Base-by-base conservation (phyloP, 371 early-diverging fungal species). In the Mucor velutinosus region DNA sequence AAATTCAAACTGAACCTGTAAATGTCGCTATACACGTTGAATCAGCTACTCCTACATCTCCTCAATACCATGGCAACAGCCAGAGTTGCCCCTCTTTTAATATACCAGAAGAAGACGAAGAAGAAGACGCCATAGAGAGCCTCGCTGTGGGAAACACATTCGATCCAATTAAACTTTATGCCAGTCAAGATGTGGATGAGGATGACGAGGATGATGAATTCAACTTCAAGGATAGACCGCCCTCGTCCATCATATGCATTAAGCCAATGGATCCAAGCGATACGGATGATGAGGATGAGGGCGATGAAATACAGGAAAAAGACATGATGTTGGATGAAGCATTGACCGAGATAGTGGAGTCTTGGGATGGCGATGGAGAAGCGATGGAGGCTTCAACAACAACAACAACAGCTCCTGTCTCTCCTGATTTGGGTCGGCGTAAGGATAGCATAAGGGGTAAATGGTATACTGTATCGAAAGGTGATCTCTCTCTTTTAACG, bases 201-300 rank as follows among this genome's bases (percentile, higher is more conserved):
- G 73, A 75, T 0, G 75, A 72, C 6, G 79, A 75, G 37, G 37
- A 35, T 0, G 80, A 79, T 7, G 81, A 79, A 10, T 80, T 82
- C 30, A 71, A 78, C 53, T 79, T 82, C 62, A 66, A 71, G 8
- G 74, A 73, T 55, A 65, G 81, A 72, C 80, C 82, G 2, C 79
- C 79, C 33, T 82, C 82, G 19, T 62, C 76, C 15, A 59, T 78
- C 27, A 67, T 76, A 33, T 72, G 73, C 35, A 65, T 62, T 15
- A 60, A 58, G 21, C 70, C 66, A 45, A 60, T 60, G 11, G 66
- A 75, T 15, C 62, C 58, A 15, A 30, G 21, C 11, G 47, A 47
- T 21, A 47, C 47, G 19, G 47, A 47, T 8, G 47, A 47, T 3
- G 47, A 61, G 14, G 51, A 58, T 45, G 45, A 45, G 7, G 45